Percentiles rank a stretch among this genome's conserved stretches.
Evolutionary conservation across 306 rosid genomes (phyloP).

Genomic region (Pueraria montana): DNA sequence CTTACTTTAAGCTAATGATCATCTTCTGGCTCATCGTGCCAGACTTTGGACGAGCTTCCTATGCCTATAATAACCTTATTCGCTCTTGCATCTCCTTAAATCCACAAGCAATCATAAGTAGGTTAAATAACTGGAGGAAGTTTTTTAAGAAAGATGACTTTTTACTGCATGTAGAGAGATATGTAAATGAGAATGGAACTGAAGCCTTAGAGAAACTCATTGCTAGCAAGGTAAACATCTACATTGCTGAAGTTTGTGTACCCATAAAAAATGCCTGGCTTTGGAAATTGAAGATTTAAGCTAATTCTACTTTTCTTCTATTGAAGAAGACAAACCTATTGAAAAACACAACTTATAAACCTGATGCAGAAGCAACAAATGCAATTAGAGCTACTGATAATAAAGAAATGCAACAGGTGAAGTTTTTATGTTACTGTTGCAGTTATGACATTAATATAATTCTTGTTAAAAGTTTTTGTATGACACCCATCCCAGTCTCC

Average conservation of each 20-base stretch:
- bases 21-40: constrained; percentile 58
- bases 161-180: constrained; percentile 56
- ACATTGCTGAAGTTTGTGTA: not conserved
- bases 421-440: constrained; percentile 8
- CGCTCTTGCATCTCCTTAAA: constrained; percentile 39
- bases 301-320: constrained; percentile 27
- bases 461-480: not conserved
- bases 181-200: constrained; percentile 57
- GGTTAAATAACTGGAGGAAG: constrained; percentile 47
- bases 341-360: constrained; percentile 33
- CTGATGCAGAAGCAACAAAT: constrained; percentile 32
- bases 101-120: constrained; percentile 11
- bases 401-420: constrained; percentile 48
- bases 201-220: constrained; percentile 64
- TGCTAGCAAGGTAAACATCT: constrained; percentile 56
- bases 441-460: not conserved
- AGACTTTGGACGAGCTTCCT: constrained; percentile 60
- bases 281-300: constrained; percentile 3
- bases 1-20: constrained; percentile 60
- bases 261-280: not conserved
- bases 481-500: not conserved
- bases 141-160: constrained; percentile 49
- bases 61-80: constrained; percentile 54
- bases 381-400: constrained; percentile 35
- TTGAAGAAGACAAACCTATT: constrained; percentile 29